Base-by-base conservation (phyloP, 2,329 filamentous ascomycete genomes). In the Geosmithia flava region DNA sequence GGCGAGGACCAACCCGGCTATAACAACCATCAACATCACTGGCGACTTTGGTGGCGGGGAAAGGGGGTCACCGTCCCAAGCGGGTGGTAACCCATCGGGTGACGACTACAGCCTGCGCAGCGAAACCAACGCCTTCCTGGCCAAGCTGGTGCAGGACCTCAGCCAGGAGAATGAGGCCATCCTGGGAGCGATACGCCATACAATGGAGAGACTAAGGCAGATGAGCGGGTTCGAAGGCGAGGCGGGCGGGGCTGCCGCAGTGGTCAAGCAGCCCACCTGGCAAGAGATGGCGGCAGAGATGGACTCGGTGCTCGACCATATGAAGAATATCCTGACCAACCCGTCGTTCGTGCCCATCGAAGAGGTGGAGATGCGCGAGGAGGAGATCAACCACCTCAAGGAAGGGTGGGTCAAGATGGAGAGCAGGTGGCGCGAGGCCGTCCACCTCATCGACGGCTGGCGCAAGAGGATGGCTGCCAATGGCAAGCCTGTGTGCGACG, bases 401-500 rank as follows among this genome's bases (percentile, higher is more conserved):
- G 79, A 85, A 48, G 88, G 90, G 16, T 95, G 91, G 84, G 86
- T 94, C 61, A 89, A 85, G 65, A 95, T 97, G 87, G 90, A 97
- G 63, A 76, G 71, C 20, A 79, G 89, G 47, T 95, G 93, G 88
- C 83, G 81, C 54, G 91, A 97, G 60, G 87, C 93, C 1, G 82
- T 97, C 13, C 76, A 80, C 37, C 80, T 98, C 67, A 95, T 98
- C 70, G 87, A 96, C 54, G 82, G 85, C 33, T 97, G 93, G 91
- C 82, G 90, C 51, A 84, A 81, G 61, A 78, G 87, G 42, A 88
- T 95, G 78, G 79, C 78, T 16, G 74, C 74, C 47, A 81, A 77
- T 53, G 84, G 83, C 5, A 76, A 81, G 51, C 79, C 83, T 0
- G 78, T 91, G 54, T 81, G 86, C 56, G 69, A 82, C 48, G 78